Conservation (phyloP, 2,329 filamentous ascomycete species). For the Trichoderma koningiopsis region DNA sequence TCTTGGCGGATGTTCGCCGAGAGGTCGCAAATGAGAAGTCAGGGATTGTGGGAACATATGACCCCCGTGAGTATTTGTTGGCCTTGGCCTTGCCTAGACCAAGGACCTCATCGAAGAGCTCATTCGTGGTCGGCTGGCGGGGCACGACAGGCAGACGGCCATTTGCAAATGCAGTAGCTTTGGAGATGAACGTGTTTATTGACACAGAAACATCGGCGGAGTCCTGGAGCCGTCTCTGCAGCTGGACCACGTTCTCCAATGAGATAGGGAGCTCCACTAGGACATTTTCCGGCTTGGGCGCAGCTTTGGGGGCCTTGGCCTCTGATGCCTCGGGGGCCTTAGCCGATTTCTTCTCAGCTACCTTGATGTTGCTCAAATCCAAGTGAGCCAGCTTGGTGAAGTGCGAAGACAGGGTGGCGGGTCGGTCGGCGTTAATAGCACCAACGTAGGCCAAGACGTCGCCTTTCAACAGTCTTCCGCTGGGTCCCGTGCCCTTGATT, state of each 20-base stretch:
- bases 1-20: constrained; percentile 35
- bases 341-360: constrained; percentile 58
- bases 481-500: constrained; percentile 85
- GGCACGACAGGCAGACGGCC: constrained; percentile 74
- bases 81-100: constrained; percentile 59
- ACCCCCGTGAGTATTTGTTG: constrained; percentile 57
- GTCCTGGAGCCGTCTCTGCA: constrained; percentile 77
- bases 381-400: constrained; percentile 79
- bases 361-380: constrained; percentile 93
- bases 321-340: constrained; percentile 44
- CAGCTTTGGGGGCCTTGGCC: constrained; percentile 47
- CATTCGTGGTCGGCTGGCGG: constrained; percentile 66
- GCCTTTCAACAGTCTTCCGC: constrained; percentile 88
- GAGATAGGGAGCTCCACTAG: constrained; percentile 76
- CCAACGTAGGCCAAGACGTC: constrained; percentile 92
- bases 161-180: constrained; percentile 85
- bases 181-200: constrained; percentile 81
- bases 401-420: constrained; percentile 68
- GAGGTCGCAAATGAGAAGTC: constrained; percentile 53
- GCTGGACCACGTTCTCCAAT: constrained; percentile 74
- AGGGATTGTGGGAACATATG: constrained; percentile 72
- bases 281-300: constrained; percentile 50
- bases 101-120: constrained; percentile 87
- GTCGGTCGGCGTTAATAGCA: constrained; percentile 70
- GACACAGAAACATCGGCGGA: constrained; percentile 80